phyloP scores from a whole-genome alignment of 2,329 filamentous ascomycete genomes.

The Cercospora sesami region DNA sequence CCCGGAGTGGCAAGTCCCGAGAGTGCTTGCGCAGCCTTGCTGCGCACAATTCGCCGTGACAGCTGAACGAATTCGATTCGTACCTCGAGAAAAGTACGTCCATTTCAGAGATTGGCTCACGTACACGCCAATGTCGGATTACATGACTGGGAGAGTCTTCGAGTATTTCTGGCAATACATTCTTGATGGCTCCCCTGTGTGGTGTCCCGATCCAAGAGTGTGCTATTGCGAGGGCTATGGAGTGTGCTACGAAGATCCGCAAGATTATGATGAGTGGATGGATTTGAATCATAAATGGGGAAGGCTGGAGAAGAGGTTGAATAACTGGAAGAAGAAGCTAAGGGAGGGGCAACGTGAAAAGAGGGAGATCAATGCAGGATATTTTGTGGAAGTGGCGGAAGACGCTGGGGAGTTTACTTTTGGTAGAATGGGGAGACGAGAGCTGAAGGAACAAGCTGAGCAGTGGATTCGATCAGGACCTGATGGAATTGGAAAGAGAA shows the following conservation, averaged over 20 bases:
- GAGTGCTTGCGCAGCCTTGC: conserved; percentile 60
- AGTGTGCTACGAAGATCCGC: conserved; percentile 58
- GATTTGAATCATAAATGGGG: conserved; percentile 46
- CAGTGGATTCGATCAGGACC: not conserved
- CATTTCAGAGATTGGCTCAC: conserved; percentile 62
- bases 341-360: not conserved
- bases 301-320: conserved; percentile 44
- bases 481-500: not conserved
- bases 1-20: conserved; percentile 48
- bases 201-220: conserved; percentile 54
- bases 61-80: conserved; percentile 55
- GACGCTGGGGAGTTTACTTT: not conserved
- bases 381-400: not conserved
- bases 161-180: conserved; percentile 66
- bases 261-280: conserved; percentile 52
- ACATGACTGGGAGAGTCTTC: conserved; percentile 60
- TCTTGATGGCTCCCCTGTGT: conserved; percentile 54
- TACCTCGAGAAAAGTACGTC: conserved; percentile 56
- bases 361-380: not conserved
- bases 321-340: conserved; percentile 41
- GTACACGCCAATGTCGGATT: conserved; percentile 55
- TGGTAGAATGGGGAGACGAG: conserved; percentile 39
- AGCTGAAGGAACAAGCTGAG: not conserved
- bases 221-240: conserved; percentile 67
- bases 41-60: conserved; percentile 65